Base-by-base conservation (phyloP, 2,329 filamentous ascomycete species). In the Cyphellophora attinorum region DNA sequence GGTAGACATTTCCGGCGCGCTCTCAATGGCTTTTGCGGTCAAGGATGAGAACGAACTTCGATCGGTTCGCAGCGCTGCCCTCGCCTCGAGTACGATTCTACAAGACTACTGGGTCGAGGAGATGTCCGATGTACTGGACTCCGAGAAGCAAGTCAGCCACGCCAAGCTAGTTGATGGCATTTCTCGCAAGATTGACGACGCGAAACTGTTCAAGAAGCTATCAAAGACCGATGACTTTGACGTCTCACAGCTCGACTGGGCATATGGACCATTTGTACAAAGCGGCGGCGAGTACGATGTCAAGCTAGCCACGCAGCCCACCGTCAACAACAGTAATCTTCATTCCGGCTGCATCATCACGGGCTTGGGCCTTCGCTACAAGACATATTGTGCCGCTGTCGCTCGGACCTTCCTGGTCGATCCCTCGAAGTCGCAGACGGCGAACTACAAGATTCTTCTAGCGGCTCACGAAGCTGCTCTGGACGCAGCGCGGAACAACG, bases 101-200 rank as follows among this genome's bases (percentile, higher is more conserved):
- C 85, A 85, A 33, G 85, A 89, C 40, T 98, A 91, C 61, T 96
- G 96, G 58, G 79, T 98, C 46, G 91, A 98, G 55, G 88, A 95
- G 58, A 96, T 98, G 88, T 94, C 89, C 33, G 81, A 83, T 49
- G 81, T 96, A 34, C 76, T 98, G 40, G 91, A 98, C 54, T 81
- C 88, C 48, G 93, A 96, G 59, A 95, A 94, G 68, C 94, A 94
- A 56, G 85, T 96, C 55, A 91, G 86, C 44, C 91, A 98, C 61
- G 84, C 80, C 46, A 72, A 73, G 2, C 72, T 98, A 5, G 79
- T 84, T n/a, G 78, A 85, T 51, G 91, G 88, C 60, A 81, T 98
- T 19, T 79, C 89, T 48, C 76, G 78, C 52, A 95, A 95, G 64
- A 79, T 98, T 37, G 89, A 96, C 50, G 86, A 98, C 50, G 68